Evolutionary conservation across 768 basidiomycete species (phyloP).

Genomic region (Cubamyces lactineus): DNA sequence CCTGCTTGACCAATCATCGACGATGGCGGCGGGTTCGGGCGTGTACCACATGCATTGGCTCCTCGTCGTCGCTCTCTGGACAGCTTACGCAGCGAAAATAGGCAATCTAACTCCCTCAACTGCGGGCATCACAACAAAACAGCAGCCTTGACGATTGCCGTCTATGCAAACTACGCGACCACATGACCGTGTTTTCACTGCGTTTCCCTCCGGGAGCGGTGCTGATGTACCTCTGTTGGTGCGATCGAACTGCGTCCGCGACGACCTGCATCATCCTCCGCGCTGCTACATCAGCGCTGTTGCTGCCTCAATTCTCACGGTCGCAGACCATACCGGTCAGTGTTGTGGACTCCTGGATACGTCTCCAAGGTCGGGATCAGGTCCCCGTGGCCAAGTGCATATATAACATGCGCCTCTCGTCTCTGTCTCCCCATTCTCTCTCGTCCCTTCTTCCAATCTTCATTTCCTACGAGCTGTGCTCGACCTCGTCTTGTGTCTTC

Average conservation of each 20-base stretch:
- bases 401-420: too few relatives aligned
- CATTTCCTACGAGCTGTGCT: slow-evolving; percentile 9
- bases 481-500: slow-evolving; percentile 3
- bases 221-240: not conserved
- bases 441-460: slow-evolving; percentile 8
- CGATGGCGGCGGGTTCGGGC: not conserved
- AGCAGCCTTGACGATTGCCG: not conserved
- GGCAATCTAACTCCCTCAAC: not conserved
- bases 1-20: not conserved
- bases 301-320: not conserved
- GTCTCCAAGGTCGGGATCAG: not conserved
- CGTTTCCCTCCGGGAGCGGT: not conserved
- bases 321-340: not conserved
- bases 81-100: not conserved
- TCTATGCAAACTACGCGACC: not conserved
- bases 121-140: not conserved
- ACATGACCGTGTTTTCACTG: slow-evolving; percentile 2
- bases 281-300: slow-evolving; percentile 1
- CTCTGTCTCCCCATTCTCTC: slow-evolving; percentile 2
- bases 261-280: slow-evolving; percentile 5
- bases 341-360: not conserved
- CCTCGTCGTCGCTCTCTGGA: not conserved
- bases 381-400: too few relatives aligned
- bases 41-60: not conserved
- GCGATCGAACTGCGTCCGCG: not conserved